Percentiles rank a stretch among this genome's conserved stretches.
These are phyloP conservation scores for Aureobasidium namibiae DNA, from an alignment of 2,329 filamentous ascomycete genomes.

Conservation along the genomic window DNA sequence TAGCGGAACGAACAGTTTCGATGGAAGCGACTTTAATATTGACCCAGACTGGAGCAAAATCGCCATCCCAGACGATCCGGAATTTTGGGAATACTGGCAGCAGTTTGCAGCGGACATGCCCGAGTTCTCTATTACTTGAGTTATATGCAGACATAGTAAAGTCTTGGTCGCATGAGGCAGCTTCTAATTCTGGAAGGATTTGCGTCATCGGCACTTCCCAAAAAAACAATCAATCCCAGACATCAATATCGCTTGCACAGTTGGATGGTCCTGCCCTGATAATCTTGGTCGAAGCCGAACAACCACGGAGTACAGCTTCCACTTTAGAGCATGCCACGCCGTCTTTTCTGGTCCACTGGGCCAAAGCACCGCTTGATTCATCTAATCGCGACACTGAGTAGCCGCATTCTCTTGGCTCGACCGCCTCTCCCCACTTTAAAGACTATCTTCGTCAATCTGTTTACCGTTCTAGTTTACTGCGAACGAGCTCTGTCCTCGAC, in stretches of 20 bases:
- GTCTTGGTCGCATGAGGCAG: background rate
- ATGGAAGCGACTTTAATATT: background rate
- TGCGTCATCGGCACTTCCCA: background rate
- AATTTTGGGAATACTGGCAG: constrained; percentile 10
- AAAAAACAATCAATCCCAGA: background rate
- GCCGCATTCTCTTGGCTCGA: background rate
- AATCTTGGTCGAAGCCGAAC: background rate
- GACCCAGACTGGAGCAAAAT: constrained; percentile 2
- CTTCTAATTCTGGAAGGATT: background rate
- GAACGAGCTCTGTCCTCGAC: background rate
- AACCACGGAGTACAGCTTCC: too few relatives aligned
- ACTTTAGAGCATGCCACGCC: background rate
- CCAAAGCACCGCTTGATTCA: background rate
- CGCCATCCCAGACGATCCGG: background rate
- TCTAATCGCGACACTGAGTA: background rate
- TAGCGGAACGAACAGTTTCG: constrained; percentile 12
- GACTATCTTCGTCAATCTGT: background rate
- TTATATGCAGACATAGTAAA: too few relatives aligned
- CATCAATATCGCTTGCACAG: background rate
- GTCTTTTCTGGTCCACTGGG: too few relatives aligned
- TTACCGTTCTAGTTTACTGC: background rate
- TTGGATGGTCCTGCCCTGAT: background rate
- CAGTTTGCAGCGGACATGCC: background rate
- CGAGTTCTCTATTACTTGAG: background rate
- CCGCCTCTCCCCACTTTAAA: background rate